phyloP scores from a whole-genome alignment of 148 eudicot species.

The Gaultheria prostrata region DNA sequence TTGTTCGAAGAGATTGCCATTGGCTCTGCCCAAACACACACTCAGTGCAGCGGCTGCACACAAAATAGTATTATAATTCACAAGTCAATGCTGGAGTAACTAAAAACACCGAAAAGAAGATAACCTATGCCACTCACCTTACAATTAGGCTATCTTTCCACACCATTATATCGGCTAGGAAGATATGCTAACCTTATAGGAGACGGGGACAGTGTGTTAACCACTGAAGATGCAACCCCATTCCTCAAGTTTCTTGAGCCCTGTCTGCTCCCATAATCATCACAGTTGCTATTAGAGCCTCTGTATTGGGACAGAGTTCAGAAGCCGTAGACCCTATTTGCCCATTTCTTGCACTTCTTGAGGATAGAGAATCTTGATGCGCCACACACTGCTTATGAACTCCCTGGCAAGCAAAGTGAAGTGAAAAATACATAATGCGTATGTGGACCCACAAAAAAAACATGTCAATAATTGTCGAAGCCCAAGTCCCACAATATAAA shows the following conservation, averaged over 20 bases:
- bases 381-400: slow-evolving; percentile 92
- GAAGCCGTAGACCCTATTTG: slow-evolving; percentile 46
- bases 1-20: slow-evolving; percentile 68
- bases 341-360: slow-evolving; percentile 83
- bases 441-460: neutral
- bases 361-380: slow-evolving; percentile 93
- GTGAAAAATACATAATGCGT: neutral
- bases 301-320: slow-evolving; percentile 41
- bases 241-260: slow-evolving; percentile 43
- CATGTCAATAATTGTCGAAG: neutral
- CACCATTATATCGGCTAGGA: neutral
- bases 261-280: slow-evolving; percentile 37
- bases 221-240: slow-evolving; percentile 29
- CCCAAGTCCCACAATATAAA: neutral
- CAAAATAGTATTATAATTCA: neutral
- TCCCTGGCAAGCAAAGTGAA: slow-evolving; percentile 44
- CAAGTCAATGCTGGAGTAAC: neutral
- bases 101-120: neutral
- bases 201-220: neutral
- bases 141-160: slow-evolving; percentile 30
- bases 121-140: slow-evolving; percentile 39
- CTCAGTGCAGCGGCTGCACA: too few relatives aligned
- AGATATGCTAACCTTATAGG: slow-evolving; percentile 12
- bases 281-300: slow-evolving; percentile 44
- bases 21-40: too few relatives aligned